Conservation (phyloP, 2,329 filamentous ascomycete genomes). For the Herpotrichia juniperi region DNA sequence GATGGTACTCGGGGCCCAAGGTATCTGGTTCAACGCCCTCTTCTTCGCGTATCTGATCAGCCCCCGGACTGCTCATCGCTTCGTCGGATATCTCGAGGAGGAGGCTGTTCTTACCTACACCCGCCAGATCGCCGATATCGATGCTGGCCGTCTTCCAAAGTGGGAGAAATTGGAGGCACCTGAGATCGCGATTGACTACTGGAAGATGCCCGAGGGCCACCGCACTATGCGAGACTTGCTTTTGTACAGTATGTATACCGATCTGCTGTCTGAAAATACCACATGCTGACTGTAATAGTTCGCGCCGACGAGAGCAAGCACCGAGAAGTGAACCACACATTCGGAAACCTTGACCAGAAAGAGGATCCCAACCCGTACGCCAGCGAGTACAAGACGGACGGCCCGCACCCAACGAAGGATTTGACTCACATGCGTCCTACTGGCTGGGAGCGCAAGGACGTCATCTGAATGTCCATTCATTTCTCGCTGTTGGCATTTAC, state of each 20-base stretch:
- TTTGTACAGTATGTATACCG: conserved; percentile 75
- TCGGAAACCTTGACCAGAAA: conserved; percentile 84
- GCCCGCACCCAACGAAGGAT: conserved; percentile 73
- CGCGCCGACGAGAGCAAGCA: conserved; percentile 59
- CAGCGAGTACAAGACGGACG: conserved; percentile 75
- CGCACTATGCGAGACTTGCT: conserved; percentile 86
- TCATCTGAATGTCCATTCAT: conserved; percentile 30
- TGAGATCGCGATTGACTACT: conserved; percentile 89
- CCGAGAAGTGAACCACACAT: conserved; percentile 93
- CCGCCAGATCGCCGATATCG: conserved; percentile 83
- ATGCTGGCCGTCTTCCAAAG: conserved; percentile 79
- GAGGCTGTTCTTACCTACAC: conserved; percentile 97
- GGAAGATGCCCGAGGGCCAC: conserved; percentile 87
- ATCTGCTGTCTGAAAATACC: background rate
- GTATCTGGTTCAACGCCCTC: conserved; percentile 90
- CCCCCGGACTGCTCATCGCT: conserved; percentile 88
- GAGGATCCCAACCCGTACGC: conserved; percentile 93
- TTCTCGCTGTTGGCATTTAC: no score
- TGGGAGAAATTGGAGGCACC: conserved; percentile 83
- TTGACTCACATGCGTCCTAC: conserved; percentile 67
- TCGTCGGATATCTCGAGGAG: conserved; percentile 96
- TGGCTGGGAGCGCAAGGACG: conserved; percentile 83
- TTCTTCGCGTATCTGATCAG: conserved; percentile 88
- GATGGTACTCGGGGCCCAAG: conserved; percentile 90
- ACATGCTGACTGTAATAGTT: conserved; percentile 22